These are phyloP conservation scores for Helotiales sp. DNA, from an alignment of 2,329 filamentous ascomycete species.

Conservation along the genomic window DNA sequence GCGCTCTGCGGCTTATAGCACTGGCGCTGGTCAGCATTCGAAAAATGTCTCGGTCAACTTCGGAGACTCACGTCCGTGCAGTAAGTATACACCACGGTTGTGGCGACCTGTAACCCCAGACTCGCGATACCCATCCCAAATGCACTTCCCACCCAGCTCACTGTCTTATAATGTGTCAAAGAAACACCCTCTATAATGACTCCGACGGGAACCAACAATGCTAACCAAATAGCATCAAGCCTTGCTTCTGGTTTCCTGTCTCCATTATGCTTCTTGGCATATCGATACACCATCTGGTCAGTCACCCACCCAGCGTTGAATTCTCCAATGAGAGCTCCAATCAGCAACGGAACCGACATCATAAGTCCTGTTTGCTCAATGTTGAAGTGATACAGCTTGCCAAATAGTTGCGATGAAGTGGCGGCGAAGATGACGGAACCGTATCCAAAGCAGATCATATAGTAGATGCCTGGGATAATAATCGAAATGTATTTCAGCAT, in stretches of 20 bases:
- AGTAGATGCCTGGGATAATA: constrained; percentile 13
- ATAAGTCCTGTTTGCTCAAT: constrained; percentile 29
- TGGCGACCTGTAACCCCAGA: constrained; percentile 38
- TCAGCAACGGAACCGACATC: constrained; percentile 27
- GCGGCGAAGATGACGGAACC: constrained; percentile 31
- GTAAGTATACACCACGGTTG: constrained; percentile 39
- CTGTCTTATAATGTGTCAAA: constrained; percentile 33
- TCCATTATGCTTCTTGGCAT: constrained; percentile 31
- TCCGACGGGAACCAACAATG: constrained; percentile 29
- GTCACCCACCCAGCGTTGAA: constrained; percentile 31
- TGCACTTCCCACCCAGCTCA: constrained; percentile 37
- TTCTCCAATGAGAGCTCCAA: constrained; percentile 32
- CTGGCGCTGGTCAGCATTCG: background rate
- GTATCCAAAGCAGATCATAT: constrained; percentile 28
- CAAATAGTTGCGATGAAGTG: constrained; percentile 26
- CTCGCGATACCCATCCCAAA: constrained; percentile 39
- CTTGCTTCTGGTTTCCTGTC: constrained; percentile 35
- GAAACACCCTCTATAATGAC: constrained; percentile 30
- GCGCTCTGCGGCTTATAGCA: constrained; percentile 39
- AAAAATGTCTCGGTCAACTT: background rate
- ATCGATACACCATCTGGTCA: constrained; percentile 33
- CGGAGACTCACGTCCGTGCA: constrained; percentile 32
- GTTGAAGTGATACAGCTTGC: constrained; percentile 27
- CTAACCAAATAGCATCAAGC: constrained; percentile 35
- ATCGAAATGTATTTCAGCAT: constrained; percentile 16